Evolutionary conservation across 1,284 basidiomycete species (phyloP).

Genomic region (Apiotrichum porosum): DNA sequence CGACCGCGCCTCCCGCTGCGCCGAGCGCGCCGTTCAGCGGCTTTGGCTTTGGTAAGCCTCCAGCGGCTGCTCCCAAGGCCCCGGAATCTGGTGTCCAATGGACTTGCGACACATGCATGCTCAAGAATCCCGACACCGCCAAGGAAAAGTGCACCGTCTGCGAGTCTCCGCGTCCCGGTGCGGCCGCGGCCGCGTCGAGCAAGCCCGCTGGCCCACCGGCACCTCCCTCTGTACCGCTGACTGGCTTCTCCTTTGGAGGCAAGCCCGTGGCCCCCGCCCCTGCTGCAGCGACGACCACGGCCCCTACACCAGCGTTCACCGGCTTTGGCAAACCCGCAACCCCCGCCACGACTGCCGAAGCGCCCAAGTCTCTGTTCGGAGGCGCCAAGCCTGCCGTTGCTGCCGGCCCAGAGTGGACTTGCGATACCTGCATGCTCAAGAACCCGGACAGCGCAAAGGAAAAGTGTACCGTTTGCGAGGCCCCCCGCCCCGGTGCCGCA

Average conservation of each 20-base stretch:
- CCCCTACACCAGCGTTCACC: background rate
- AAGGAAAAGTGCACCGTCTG: constrained; percentile 55
- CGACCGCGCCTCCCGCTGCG: background rate
- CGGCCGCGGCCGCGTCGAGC: background rate
- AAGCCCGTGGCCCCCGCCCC: constrained; percentile 4
- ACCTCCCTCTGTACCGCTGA: constrained; percentile 6
- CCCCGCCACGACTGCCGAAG: background rate
- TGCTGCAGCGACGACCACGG: background rate
- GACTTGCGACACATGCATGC: constrained; percentile 52
- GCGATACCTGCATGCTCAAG: constrained; percentile 52
- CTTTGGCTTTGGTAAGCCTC: background rate
- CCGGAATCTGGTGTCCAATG: constrained; percentile 38
- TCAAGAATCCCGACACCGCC: constrained; percentile 51
- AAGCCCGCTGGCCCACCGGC: constrained; percentile 1
- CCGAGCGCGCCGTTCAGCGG: background rate
- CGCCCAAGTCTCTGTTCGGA: background rate
- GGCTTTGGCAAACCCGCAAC: constrained; percentile 5
- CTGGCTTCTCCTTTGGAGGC: constrained; percentile 7
- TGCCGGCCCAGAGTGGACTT: constrained; percentile 51
- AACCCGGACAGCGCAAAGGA: constrained; percentile 51
- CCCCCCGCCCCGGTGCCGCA: constrained; percentile 35
- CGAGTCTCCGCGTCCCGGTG: constrained; percentile 46
- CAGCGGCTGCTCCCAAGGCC: background rate
- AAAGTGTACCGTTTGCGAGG: constrained; percentile 57
- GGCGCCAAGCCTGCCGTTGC: background rate